Conservation (phyloP, 768 basidiomycete genomes). For the Suillus americanus region DNA sequence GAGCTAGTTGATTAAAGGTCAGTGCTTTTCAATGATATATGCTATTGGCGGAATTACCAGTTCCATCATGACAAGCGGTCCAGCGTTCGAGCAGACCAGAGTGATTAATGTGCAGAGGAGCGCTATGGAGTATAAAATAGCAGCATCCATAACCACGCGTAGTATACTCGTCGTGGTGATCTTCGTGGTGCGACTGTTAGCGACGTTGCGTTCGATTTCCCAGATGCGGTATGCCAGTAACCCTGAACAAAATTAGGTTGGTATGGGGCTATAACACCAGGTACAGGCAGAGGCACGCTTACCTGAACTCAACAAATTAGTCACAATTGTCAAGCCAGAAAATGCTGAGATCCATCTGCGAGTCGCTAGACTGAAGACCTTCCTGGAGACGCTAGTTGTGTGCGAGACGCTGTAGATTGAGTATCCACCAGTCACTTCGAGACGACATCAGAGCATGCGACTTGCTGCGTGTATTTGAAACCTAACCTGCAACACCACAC, state of each 20-base stretch:
- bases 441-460: background rate
- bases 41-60: constrained; percentile 25
- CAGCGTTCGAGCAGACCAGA: constrained; percentile 28
- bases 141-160: constrained; percentile 36
- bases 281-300: constrained; percentile 7
- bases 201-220: constrained; percentile 22
- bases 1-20: background rate
- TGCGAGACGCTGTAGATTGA: constrained; percentile 17
- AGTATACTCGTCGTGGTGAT: constrained; percentile 19
- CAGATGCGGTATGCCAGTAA: constrained; percentile 32
- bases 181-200: background rate
- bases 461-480: background rate
- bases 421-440: constrained; percentile 20
- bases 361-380: constrained; percentile 28
- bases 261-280: background rate
- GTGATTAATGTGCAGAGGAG: constrained; percentile 32
- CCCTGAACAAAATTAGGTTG: constrained; percentile 14
- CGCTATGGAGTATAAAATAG: constrained; percentile 36
- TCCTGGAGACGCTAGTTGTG: background rate
- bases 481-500: constrained; percentile 24
- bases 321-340: constrained; percentile 30
- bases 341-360: constrained; percentile 36
- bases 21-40: background rate
- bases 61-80: constrained; percentile 36
- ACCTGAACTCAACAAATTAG: constrained; percentile 35